A percentile compares a stretch with the other conserved stretches of the same genome.
Evolutionary conservation across 371 early-diverging fungal species (phyloP).

Genomic region (Mucor racemosus): DNA sequence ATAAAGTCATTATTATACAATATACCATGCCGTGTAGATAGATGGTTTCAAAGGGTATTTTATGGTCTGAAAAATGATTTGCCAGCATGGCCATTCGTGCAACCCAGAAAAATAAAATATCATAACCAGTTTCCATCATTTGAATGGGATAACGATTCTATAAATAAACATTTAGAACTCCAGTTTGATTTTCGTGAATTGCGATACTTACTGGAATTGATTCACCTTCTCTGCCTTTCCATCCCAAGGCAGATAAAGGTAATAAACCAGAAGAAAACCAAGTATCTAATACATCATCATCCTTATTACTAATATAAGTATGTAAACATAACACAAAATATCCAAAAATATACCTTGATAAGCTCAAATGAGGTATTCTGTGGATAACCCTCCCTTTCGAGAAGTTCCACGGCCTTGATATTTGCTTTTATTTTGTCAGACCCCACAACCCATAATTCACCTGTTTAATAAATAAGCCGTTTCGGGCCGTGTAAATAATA

Average conservation of each 20-base stretch:
- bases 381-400: constrained; percentile 35
- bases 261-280: constrained; percentile 99
- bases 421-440: constrained; percentile 64
- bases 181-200: too few relatives aligned
- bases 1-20: neutral
- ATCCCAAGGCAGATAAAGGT: constrained; percentile 90
- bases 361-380: constrained; percentile 36
- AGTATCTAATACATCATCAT: constrained; percentile 99
- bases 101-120: constrained; percentile 99
- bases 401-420: constrained; percentile 46
- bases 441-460: constrained; percentile 77
- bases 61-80: constrained; percentile 80
- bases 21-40: constrained; percentile 82
- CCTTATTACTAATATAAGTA: constrained; percentile 54
- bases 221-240: constrained; percentile 52
- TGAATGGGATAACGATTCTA: constrained; percentile 80
- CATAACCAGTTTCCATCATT: constrained; percentile 97
- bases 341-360: constrained; percentile 31
- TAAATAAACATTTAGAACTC: neutral
- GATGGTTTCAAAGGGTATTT: constrained; percentile 86
- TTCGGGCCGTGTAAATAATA: constrained; percentile 11
- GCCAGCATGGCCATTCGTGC: constrained; percentile 99
- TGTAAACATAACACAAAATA: constrained; percentile 39
- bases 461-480: constrained; percentile 14
- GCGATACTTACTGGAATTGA: constrained; percentile 38